Evolutionary conservation across 371 early-diverging fungal species (phyloP), one percentile per base, ranked within the genome.

Genomic region (Circinella minor): DNA sequence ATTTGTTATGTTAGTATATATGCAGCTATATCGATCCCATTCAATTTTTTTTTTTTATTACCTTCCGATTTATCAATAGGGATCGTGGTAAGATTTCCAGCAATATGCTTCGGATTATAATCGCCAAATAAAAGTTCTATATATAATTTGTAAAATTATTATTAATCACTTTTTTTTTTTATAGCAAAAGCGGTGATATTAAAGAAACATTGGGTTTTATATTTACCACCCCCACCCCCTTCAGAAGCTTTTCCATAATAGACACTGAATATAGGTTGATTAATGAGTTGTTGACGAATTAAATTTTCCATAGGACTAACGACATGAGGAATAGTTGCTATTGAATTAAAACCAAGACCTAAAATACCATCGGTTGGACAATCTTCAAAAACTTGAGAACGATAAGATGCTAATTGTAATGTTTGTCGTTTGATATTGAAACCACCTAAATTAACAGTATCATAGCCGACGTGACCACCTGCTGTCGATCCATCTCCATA

Each of bases 401-500:
- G 71, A 9, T 47, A 36, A 13, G 71, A 73, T 15, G 82, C 82
- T 34, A 84, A 47, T 51, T 80, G 82, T 57, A 84, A 70, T 10
- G 70, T 66, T 61, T 84, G 84, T 43, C 73, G 48, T 63, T 75
- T 75, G 65, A 84, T 81, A 14, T 67, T 68, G n/a, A 80, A 27
- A 13, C 81, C 84, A 13, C 81, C 84, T 36, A 84, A 60, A 54
- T 72, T 76, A 36, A 84, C 78, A 3, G 70, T 74, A 61, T 84
- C 84, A 20, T 67, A 71, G 18, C 74, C 84, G 34, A 78, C 34
- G 27, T 78, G 65, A n/a, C 84, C 84, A 15, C 55, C 61, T 9
- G 81, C 80, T 4, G 46, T 54, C 14, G 84, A 81, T 13, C 84
- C 84, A 68, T 84, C 84, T 46, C 82, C 84, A 48, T 81, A 84